Evolutionary conservation across 176 grass and related monocot genomes (phyloP).

Genomic region (Ensete ventricosum): DNA sequence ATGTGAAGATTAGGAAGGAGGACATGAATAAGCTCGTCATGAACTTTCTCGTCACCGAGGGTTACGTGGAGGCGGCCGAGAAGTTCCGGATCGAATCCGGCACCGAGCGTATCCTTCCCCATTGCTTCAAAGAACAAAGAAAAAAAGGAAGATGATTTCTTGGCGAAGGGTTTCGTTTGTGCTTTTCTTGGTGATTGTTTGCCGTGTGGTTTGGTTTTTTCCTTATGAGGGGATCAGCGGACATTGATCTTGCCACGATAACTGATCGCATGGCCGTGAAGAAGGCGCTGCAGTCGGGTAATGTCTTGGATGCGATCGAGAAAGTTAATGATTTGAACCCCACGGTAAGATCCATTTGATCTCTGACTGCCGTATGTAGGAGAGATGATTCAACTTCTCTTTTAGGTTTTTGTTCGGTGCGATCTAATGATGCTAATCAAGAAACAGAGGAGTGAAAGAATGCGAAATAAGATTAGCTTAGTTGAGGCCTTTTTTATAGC

Average conservation of each 20-base stretch:
- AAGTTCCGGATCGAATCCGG: constrained; percentile 90
- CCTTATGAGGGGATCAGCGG: constrained; percentile 45
- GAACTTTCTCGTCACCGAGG: constrained; percentile 94
- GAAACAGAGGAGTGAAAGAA: too few relatives aligned
- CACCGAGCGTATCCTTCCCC: constrained; percentile 56
- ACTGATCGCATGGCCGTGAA: constrained; percentile 92
- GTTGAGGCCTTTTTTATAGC: too few relatives aligned
- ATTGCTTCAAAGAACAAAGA: background rate
- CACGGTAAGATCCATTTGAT: constrained; percentile 38
- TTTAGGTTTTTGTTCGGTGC: too few relatives aligned
- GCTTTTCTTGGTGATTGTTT: background rate
- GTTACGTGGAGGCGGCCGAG: constrained; percentile 82
- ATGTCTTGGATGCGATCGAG: constrained; percentile 94
- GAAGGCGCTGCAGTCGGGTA: constrained; percentile 73
- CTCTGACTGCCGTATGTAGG: background rate
- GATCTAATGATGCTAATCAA: too few relatives aligned
- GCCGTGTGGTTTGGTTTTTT: background rate
- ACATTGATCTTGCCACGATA: constrained; percentile 78
- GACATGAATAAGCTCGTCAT: constrained; percentile 91
- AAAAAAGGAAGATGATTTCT: background rate
- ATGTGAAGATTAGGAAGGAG: constrained; percentile 83
- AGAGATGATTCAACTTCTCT: background rate
- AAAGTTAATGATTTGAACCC: constrained; percentile 96
- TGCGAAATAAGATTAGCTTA: too few relatives aligned
- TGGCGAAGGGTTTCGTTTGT: background rate